Percentiles rank a stretch among this genome's conserved stretches.
Conservation (phyloP, 2,329 filamentous ascomycete species). For the Fusarium verticillioides region DNA sequence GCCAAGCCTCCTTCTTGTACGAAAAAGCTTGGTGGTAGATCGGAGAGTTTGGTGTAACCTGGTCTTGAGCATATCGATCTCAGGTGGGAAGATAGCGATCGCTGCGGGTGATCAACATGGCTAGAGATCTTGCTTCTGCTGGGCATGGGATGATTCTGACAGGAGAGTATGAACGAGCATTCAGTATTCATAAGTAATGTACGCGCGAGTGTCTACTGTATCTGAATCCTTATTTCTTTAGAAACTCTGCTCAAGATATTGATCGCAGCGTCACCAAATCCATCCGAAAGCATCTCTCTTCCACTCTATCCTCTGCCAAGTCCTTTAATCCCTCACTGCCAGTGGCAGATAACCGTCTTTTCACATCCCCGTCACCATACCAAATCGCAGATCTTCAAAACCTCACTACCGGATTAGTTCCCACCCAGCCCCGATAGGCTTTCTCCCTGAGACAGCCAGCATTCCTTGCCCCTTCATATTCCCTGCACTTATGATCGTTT, state of each 20-base stretch:
- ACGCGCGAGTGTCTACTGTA: neutral
- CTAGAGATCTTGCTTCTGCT: neutral
- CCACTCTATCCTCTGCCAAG: neutral
- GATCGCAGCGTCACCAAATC: no score
- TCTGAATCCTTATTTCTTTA: no score
- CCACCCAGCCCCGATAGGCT: neutral
- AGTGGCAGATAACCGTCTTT: neutral
- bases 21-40: neutral
- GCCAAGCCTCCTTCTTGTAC: no score
- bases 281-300: neutral
- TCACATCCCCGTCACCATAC: neutral
- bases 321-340: no score
- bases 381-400: neutral
- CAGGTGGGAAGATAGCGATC: neutral
- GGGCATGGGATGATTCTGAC: neutral
- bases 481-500: neutral
- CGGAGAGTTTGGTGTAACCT: neutral
- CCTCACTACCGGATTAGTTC: neutral
- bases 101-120: neutral
- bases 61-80: neutral
- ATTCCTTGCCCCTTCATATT: neutral
- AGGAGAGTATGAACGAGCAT: neutral
- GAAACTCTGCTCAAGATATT: neutral
- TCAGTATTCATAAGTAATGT: rapidly evolving
- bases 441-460: neutral